A percentile compares a stretch with the other conserved stretches of the same genome.
Evolutionary conservation across 2,329 filamentous ascomycete species (phyloP).

Genomic region (Claviceps monticola): DNA sequence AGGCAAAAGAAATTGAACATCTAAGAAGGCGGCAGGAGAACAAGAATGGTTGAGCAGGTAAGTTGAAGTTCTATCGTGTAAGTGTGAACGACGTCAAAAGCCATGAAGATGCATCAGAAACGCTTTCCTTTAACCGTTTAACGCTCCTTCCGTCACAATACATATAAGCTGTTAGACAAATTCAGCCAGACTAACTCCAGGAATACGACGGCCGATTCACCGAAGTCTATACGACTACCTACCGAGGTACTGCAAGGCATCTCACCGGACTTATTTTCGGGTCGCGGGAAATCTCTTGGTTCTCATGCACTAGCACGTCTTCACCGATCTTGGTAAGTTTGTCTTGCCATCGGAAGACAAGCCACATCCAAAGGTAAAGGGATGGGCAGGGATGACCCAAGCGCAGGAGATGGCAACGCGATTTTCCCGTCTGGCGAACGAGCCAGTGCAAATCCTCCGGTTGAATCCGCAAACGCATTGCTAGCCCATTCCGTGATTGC

Average conservation of each 20-base stretch:
- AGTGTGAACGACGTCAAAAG: not conserved
- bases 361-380: not conserved
- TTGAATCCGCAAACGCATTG: not conserved
- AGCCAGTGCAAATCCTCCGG: not conserved
- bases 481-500: no score
- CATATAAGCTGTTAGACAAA: not conserved
- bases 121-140: not conserved
- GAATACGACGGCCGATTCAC: not conserved
- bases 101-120: not conserved
- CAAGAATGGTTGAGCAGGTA: not conserved
- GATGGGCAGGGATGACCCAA: not conserved
- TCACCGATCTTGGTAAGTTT: not conserved
- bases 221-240: not conserved
- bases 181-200: not conserved
- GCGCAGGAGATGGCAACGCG: not conserved
- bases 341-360: not conserved
- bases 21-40: not conserved
- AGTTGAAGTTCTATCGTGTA: not conserved
- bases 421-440: not conserved
- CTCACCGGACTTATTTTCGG: not conserved
- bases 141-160: not conserved
- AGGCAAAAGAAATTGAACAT: conserved; percentile 6
- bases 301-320: not conserved
- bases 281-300: not conserved
- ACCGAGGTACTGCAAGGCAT: not conserved